Percentiles rank a stretch among this genome's conserved stretches.
Evolutionary conservation across 2,329 filamentous ascomycete species (phyloP).

Genomic region (Cercospora zeina): DNA sequence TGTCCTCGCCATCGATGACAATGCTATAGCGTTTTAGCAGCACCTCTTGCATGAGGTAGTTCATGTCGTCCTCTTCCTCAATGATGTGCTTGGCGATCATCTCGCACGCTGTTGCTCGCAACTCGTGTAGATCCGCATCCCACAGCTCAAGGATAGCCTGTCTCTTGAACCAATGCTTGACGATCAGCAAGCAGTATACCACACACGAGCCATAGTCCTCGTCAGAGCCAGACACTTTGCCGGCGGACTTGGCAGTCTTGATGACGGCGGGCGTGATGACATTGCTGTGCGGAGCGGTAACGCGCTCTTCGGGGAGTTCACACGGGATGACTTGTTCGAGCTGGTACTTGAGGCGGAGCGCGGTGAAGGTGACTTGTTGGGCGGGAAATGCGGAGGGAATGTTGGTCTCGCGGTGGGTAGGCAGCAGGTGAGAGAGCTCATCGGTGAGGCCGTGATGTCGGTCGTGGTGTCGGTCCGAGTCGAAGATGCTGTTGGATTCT

Average conservation of each 20-base stretch:
- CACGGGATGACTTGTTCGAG: constrained; percentile 87
- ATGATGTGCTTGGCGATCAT: constrained; percentile 87
- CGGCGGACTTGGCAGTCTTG: constrained; percentile 77
- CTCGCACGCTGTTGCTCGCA: constrained; percentile 81
- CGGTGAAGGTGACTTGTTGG: constrained; percentile 81
- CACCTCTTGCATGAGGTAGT: constrained; percentile 76
- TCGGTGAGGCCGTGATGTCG: constrained; percentile 44
- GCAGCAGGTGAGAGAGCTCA: constrained; percentile 57
- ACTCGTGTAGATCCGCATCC: constrained; percentile 80
- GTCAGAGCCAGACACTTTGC: constrained; percentile 44
- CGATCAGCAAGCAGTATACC: constrained; percentile 77
- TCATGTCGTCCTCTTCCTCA: constrained; percentile 75
- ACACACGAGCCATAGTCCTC: constrained; percentile 73
- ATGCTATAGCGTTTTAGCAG: constrained; percentile 88
- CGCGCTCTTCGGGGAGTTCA: constrained; percentile 73
- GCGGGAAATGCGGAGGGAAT: constrained; percentile 69
- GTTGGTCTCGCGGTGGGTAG: constrained; percentile 57
- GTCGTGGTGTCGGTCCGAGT: constrained; percentile 40
- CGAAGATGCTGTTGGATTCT: constrained; percentile 24
- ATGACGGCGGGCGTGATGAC: constrained; percentile 81
- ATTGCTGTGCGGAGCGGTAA: constrained; percentile 79
- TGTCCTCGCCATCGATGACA: constrained; percentile 68
- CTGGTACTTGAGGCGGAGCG: constrained; percentile 84
- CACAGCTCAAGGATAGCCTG: constrained; percentile 82
- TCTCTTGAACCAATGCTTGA: constrained; percentile 72